Evolutionary conservation across 192 early-diverging fungal genomes (phyloP), one percentile per base, ranked within the genome.

Genomic region (Martensiomyces pterosporus): DNA sequence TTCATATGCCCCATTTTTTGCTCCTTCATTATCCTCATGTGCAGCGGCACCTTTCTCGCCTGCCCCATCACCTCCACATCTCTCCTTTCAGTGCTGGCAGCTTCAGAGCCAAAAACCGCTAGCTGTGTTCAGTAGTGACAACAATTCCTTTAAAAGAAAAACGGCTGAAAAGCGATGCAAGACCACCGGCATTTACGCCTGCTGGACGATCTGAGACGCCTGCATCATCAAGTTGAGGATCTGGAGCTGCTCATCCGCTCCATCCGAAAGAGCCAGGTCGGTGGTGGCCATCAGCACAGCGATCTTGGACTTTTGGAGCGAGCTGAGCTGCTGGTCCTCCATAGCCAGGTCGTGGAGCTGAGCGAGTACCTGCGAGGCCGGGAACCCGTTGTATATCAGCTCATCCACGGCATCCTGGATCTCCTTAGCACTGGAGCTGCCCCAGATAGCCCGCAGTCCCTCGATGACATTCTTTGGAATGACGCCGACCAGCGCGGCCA

Each of bases 221-320:
- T 82, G 67, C 36, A 81, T 44, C 69, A 85, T 75, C 46, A 90
- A 52, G 60, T 79, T 70, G 41, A 93, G 42, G 23, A 96, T 57
- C 65, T 94, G 92, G 42, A 98, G 60, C 44, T 91, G 79, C 57
- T 98, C 95, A 56, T 94, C 91, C 1, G 90, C 87, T 3, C 95
- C 92, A 41, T 94, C 91, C 19, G 80, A 66, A 15, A 98, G 76
- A 2, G 68, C 60, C 55, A 83, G 81, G 57, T 98, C 95, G 9
- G 76, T 66, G 18, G 57, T 43, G 2, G 79, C 91, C 57, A 98
- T 67, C 5, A 75, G 43, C 46, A 83, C 64, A 0, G 82, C 70
- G 25, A 93, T 79, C 42, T 80, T 76, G 8, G 87, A 64, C 63
- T 95, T 93, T 48, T 92, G 80, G n/a, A 80, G 27, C 16, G 82